Evolutionary conservation across 352 stramenopile species (phyloP), one percentile per base, ranked within the genome.

Genomic region (Aphanomyces euteiches): DNA sequence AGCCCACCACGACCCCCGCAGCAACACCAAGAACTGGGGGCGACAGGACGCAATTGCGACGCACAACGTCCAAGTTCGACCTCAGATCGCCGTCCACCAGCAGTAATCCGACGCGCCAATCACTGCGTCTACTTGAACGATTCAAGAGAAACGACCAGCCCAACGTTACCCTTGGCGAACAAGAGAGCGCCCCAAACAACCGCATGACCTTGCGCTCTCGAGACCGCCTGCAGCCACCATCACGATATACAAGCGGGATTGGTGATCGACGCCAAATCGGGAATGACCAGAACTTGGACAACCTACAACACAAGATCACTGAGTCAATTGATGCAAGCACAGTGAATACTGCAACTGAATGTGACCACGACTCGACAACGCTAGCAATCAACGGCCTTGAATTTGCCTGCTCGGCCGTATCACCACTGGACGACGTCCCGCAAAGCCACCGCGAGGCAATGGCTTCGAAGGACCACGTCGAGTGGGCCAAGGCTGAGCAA

Each of bases 391-490:
- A 53, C 45, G 45, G 45, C 45, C 45, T 53, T 2, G 45, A 53
- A 53, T n/a, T 53, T 19, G 13, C 45, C 13, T 53, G 45, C 45
- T 15, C 45, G 45, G 45, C 45, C 13, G 13, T 53, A 15, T 1
- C 45, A n/a, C 13, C 13, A n/a, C 21, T 21, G 13, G 56, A 61
- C 21, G 19, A 61, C 37, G 37, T 48, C 37, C 56, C 37, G 21
- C 21, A 36, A 17, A 61, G 56, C 37, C 37, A 53, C 56, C 13
- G 21, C 13, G 56, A 61, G 21, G 56, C 56, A 13, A 61, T 36
- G 56, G 37, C 37, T 15, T 56, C 13, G 13, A 19, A 36, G 17
- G 58, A 66, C n/a, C 58, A 34, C n/a, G 43, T 13, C 43, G 34
- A 50, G 13, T 66, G 58, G 58, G 43, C 28, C 1, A 12, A 34